Evolutionary conservation across 2,329 filamentous ascomycete species (phyloP).

Genomic region (Alternaria arborescens): DNA sequence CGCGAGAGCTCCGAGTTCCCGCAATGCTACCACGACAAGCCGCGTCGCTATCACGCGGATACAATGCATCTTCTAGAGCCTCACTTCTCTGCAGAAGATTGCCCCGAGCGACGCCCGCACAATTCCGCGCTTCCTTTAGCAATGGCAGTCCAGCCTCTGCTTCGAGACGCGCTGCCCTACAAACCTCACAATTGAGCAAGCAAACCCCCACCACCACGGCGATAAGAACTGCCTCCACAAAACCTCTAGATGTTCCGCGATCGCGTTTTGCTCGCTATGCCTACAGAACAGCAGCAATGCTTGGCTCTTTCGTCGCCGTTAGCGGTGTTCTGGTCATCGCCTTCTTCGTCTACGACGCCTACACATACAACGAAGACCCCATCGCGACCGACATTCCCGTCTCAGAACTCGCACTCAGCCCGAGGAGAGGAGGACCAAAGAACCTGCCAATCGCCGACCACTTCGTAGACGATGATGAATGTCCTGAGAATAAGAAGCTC

Average conservation of each 20-base stretch:
- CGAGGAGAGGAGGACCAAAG: constrained; percentile 86
- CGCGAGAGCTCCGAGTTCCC: constrained; percentile 11
- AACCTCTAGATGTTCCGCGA: constrained; percentile 41
- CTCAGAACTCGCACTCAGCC: constrained; percentile 82
- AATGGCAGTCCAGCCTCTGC: constrained; percentile 30
- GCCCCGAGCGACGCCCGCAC: constrained; percentile 19
- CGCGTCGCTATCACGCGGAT: constrained; percentile 40
- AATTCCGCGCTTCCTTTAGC: constrained; percentile 39
- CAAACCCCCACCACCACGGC: constrained; percentile 22
- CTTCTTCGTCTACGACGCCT: constrained; percentile 94
- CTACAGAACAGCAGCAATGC: constrained; percentile 73
- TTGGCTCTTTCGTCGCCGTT: constrained; percentile 79
- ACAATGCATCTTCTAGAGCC: constrained; percentile 29
- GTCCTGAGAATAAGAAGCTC: constrained; percentile 70
- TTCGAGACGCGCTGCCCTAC: constrained; percentile 35
- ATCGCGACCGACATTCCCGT: constrained; percentile 78
- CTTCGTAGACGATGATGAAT: constrained; percentile 88
- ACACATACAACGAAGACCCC: constrained; percentile 81
- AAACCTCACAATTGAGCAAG: constrained; percentile 27
- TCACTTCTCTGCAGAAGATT: constrained; percentile 23
- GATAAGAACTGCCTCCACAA: constrained; percentile 41
- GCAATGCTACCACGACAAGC: constrained; percentile 45
- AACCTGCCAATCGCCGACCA: constrained; percentile 91
- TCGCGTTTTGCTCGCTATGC: constrained; percentile 61
- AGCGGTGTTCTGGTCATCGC: constrained; percentile 73